Percentiles rank a stretch among this genome's conserved stretches.
phyloP scores from a whole-genome alignment of 352 stramenopile species.

The Globisporangium splendens region DNA sequence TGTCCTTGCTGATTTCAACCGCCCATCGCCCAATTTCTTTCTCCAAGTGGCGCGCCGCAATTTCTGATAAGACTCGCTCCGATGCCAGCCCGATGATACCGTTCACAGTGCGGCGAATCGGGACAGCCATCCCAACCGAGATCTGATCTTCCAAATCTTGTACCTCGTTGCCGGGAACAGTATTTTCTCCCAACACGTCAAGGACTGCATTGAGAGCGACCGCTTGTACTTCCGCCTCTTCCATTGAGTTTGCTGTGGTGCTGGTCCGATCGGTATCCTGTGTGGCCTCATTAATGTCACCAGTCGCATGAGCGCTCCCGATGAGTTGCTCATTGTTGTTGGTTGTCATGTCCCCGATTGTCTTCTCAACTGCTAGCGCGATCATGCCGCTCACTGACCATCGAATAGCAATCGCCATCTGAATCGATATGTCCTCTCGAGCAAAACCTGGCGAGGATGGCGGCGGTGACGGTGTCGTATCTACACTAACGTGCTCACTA shows the following conservation, averaged over 20 bases:
- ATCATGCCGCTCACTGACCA: conserved; percentile 39
- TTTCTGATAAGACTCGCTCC: conserved; percentile 17
- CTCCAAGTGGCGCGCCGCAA: conserved; percentile 9
- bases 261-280: background rate
- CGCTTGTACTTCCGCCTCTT: background rate
- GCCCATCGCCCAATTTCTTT: conserved; percentile 10
- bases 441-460: background rate
- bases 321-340: background rate
- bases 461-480: too few species aligned
- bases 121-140: conserved; percentile 23
- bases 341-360: conserved; percentile 15
- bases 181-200: background rate
- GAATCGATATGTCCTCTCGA: conserved; percentile 24
- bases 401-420: conserved; percentile 46
- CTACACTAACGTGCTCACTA: background rate
- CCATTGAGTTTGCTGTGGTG: conserved; percentile 4
- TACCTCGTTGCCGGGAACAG: background rate
- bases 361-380: conserved; percentile 32
- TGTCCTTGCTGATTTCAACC: background rate
- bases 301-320: background rate
- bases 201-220: background rate
- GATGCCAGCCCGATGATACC: conserved; percentile 23
- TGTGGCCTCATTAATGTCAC: background rate
- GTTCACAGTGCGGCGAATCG: conserved; percentile 27
- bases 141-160: conserved; percentile 11